Evolutionary conservation across 306 rosid genomes (phyloP).

Genomic region (Echinosophora koreensis): DNA sequence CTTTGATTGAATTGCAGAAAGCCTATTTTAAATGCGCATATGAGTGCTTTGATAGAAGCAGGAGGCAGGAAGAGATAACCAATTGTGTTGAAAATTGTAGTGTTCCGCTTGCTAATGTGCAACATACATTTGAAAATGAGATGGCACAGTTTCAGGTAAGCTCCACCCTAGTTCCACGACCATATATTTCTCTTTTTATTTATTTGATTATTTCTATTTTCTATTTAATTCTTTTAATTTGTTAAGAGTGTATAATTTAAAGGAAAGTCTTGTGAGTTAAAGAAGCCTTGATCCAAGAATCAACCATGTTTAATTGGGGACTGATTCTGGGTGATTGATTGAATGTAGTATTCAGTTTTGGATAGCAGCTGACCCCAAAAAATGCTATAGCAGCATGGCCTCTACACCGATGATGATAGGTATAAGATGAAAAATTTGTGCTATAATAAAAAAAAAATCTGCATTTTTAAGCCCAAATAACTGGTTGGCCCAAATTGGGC

Average conservation of each 20-base stretch:
- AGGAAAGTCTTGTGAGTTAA: background rate
- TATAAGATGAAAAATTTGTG: no score
- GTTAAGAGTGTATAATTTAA: background rate
- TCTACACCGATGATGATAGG: no score
- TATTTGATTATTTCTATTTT: constrained; percentile 3
- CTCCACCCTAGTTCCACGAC: constrained; percentile 18
- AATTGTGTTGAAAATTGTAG: constrained; percentile 82
- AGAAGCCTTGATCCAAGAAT: background rate
- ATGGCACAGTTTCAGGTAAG: constrained; percentile 92
- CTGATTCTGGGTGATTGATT: background rate
- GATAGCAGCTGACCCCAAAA: no score
- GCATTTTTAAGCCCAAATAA: no score
- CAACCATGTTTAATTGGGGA: no score
- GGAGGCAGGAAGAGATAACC: constrained; percentile 78
- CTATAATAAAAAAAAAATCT: background rate
- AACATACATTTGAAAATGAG: constrained; percentile 85
- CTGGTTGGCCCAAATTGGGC: background rate
- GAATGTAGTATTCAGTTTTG: no score
- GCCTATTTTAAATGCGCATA: constrained; percentile 93
- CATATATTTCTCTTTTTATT: background rate
- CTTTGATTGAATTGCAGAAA: constrained; percentile 65
- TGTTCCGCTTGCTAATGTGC: constrained; percentile 76
- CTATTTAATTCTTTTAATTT: background rate
- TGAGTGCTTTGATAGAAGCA: constrained; percentile 88
- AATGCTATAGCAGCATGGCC: no score